Conservation (phyloP, 2,329 filamentous ascomycete species). For the Tolypocladium nubicola region DNA sequence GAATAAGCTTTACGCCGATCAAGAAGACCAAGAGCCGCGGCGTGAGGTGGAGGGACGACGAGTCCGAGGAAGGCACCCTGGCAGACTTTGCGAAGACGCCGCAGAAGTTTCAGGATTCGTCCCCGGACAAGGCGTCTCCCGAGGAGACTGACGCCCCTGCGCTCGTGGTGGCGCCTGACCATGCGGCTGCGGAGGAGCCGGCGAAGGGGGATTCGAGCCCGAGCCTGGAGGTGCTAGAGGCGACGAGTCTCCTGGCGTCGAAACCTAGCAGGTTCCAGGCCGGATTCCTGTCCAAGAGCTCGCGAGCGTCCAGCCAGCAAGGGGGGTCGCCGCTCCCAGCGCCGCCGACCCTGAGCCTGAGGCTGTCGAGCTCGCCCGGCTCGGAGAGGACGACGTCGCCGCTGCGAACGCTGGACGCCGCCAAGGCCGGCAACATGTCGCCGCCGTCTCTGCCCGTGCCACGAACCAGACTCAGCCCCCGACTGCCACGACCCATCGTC, state of each 20-base stretch:
- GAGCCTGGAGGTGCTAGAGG: slow-evolving; percentile 44
- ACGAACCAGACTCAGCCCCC: slow-evolving; percentile 8
- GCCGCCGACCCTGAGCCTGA: slow-evolving; percentile 45
- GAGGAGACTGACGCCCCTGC: neutral
- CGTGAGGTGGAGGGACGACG: slow-evolving; percentile 91
- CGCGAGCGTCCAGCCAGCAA: slow-evolving; percentile 25
- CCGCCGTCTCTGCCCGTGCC: slow-evolving; percentile 25
- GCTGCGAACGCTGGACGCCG: slow-evolving; percentile 38
- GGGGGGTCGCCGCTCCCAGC: slow-evolving; percentile 53
- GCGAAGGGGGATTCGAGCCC: slow-evolving; percentile 41
- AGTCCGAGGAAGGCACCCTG: slow-evolving; percentile 67
- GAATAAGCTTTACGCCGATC: slow-evolving; percentile 69
- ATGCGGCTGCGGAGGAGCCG: slow-evolving; percentile 9
- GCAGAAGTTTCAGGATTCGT: slow-evolving; percentile 43
- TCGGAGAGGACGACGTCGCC: slow-evolving; percentile 28
- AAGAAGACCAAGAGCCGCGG: slow-evolving; percentile 68
- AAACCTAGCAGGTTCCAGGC: slow-evolving; percentile 76
- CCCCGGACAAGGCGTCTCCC: neutral
- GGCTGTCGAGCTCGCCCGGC: slow-evolving; percentile 31
- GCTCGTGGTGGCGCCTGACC: slow-evolving; percentile 5
- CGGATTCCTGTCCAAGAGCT: slow-evolving; percentile 63
- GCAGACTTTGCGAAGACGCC: slow-evolving; percentile 91
- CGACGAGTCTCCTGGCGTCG: slow-evolving; percentile 15
- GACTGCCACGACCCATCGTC: slow-evolving; percentile 19
- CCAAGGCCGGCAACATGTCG: slow-evolving; percentile 39